Percentiles rank a stretch among this genome's conserved stretches.
phyloP scores from a whole-genome alignment of 208 protist genomes.

The Herpetomonas samuelpessoai region DNA sequence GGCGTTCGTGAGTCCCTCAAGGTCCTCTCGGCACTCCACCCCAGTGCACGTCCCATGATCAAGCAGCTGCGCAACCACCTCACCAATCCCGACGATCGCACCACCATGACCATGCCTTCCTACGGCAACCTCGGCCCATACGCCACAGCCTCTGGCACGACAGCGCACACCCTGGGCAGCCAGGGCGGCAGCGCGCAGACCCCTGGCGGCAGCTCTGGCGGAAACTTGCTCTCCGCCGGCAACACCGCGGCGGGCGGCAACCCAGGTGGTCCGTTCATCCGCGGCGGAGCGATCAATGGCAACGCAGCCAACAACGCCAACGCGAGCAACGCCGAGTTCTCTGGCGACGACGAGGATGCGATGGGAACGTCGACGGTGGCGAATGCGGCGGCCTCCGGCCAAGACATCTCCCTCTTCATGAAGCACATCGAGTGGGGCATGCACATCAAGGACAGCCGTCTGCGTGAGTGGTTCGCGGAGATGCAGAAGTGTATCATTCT shows the following conservation, averaged over 20 bases:
- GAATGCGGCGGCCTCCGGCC: slow-evolving; percentile 11
- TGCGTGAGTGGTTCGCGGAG: slow-evolving; percentile 89
- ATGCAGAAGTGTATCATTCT: slow-evolving; percentile 89
- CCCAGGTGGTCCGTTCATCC: not conserved
- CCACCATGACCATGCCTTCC: not conserved
- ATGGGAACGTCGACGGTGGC: slow-evolving; percentile 1
- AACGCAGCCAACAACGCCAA: slow-evolving; percentile 1
- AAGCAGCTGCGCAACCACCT: slow-evolving; percentile 63
- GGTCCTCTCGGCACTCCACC: slow-evolving; percentile 69
- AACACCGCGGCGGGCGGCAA: not conserved
- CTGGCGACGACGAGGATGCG: slow-evolving; percentile 23
- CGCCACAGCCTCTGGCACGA: not conserved
- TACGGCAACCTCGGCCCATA: not conserved
- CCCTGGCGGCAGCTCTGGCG: slow-evolving; percentile 20
- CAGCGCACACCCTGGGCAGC: not conserved
- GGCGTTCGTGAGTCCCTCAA: slow-evolving; percentile 76
- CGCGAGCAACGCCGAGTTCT: slow-evolving; percentile 6
- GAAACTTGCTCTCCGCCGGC: slow-evolving; percentile 2
- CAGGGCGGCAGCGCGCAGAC: slow-evolving; percentile 10
- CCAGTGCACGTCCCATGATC: slow-evolving; percentile 59
- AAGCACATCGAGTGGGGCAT: slow-evolving; percentile 80
- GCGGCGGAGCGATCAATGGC: not conserved
- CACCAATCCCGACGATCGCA: slow-evolving; percentile 41
- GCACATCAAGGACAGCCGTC: slow-evolving; percentile 69
- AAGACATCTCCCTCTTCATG: slow-evolving; percentile 80